These are phyloP conservation scores for Mortierella sp. DNA, from an alignment of 371 early-diverging fungal genomes.

Conservation along the genomic window DNA sequence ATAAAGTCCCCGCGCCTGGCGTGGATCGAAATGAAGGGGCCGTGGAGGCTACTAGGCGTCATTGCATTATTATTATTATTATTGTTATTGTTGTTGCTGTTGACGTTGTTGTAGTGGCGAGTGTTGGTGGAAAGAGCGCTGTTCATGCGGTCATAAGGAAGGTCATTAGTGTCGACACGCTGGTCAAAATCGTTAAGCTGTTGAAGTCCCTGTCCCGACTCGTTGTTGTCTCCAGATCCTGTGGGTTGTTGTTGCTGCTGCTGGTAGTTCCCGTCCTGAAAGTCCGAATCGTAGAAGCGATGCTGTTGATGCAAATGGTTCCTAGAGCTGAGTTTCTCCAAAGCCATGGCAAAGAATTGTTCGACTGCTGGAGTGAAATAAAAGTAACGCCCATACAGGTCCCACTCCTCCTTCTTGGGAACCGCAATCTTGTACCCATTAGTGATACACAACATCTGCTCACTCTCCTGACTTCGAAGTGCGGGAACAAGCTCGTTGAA, in stretches of 20 bases:
- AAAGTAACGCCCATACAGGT: constrained; percentile 35
- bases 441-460: constrained; percentile 37
- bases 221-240: not conserved
- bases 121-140: constrained; percentile 17
- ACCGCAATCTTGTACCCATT: constrained; percentile 32
- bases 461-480: constrained; percentile 16
- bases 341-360: constrained; percentile 5
- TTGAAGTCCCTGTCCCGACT: not conserved
- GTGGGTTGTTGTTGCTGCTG: not conserved
- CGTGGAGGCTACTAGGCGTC: not conserved
- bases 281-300: not conserved
- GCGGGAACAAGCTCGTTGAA: constrained; percentile 22
- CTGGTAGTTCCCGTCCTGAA: constrained; percentile 2
- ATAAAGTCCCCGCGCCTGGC: constrained; percentile 33
- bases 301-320: not conserved
- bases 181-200: not conserved
- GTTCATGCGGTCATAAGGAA: constrained; percentile 17
- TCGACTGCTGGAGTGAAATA: constrained; percentile 34
- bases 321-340: constrained; percentile 7
- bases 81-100: not conserved
- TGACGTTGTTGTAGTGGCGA: constrained; percentile 1
- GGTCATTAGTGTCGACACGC: constrained; percentile 7
- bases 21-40: constrained; percentile 42
- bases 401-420: constrained; percentile 33
- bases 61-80: not conserved